Base-by-base conservation (phyloP, 2,329 filamentous ascomycete genomes). In the Aspergillus sp. region DNA sequence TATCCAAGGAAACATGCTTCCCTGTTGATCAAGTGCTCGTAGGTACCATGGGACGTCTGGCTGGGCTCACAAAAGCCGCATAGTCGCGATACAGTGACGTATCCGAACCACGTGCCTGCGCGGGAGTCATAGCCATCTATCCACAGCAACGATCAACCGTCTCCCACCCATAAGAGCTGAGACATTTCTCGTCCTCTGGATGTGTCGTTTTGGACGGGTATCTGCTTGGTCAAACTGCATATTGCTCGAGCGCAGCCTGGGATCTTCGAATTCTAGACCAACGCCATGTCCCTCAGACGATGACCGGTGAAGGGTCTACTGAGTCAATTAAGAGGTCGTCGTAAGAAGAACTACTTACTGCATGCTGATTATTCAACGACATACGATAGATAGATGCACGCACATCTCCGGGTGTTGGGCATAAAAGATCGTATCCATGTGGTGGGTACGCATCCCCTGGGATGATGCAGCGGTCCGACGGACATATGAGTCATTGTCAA, bases 371-470 rank as follows among this genome's bases (percentile, higher is more conserved):
- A 50, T n/a, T 2, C 8, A 48, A 23, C 10, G 17, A 49, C 11
- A 21, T 49, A n/a, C 27, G 44, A 36, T 21, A 19, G 23, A 36
- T 21, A 19, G 23, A 47, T 52, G 51, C 57, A 60, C 47, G 41
- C 47, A 47, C 38, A 39, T 48, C 51, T 58, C 21, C 10, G 50
- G 51, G 52, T 64, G 27, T 64, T 64, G 62, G 59, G 62, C 62
- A 64, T 57, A 48, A 59, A 63, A 36, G 54, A 56, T 6, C 32
- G 48, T 47, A 57, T 15, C 27, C 38, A 32, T 25, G 30, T 57
- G 42, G 53, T 54, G 27, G 39, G 32, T 59, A 41, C 21, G 32
- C 27, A 41, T 25, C 17, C 32, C 32, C 52, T 50, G 50, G 50
- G 54, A 53, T 54, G 27, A n/a, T 25, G 17, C 48, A 44, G 19